Evolutionary conservation across 345 rosid species (phyloP), one percentile per base, ranked within the genome.

Genomic region (Citrus unshiu): DNA sequence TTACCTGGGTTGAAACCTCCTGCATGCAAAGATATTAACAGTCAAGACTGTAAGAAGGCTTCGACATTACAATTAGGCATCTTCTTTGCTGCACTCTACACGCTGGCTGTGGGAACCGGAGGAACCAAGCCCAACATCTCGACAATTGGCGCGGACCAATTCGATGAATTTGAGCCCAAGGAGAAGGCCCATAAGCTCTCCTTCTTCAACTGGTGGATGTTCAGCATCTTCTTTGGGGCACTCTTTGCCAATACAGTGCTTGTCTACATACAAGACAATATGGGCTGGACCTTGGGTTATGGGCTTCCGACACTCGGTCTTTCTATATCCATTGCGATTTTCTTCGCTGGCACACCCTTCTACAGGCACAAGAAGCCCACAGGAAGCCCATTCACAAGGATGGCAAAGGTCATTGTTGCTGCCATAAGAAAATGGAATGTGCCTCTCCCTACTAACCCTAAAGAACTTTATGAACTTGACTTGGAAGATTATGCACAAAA

Each of bases 121-220:
- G 98, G 99, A 19, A 93, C 99, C 25, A 96, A 94, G 81, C 94
- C 98, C 6, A 96, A 96, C 85, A 96, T 96, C 39, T 96, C 98
- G 0, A 96, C 98, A 0, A 93, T 92, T 0, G 97, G 99, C 0
- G 98, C 98, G 0, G 99, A 96, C 79, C 99, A 94, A 57, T 96
- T 96, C 56, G 99, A 96, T 32, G 97, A 89, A 32, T 93, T 91
- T 32, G 86, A 96, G 16, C 90, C 91, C 0, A 91, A 86, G 67
- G 98, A 96, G 86, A 96, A 94, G 86, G 78, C 67, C 64, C 83
- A 85, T 0, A 96, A 96, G 83, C 88, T 91, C 37, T 94, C 99
- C 43, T 96, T 94, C 90, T 96, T 96, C 93, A 96, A 94, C 58
- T 96, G 98, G 98, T 96, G 99, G 98, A 85, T 91, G 97, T 94